Evolutionary conservation across 2,329 filamentous ascomycete genomes (phyloP).

Genomic region (Colletotrichum endophyticum): DNA sequence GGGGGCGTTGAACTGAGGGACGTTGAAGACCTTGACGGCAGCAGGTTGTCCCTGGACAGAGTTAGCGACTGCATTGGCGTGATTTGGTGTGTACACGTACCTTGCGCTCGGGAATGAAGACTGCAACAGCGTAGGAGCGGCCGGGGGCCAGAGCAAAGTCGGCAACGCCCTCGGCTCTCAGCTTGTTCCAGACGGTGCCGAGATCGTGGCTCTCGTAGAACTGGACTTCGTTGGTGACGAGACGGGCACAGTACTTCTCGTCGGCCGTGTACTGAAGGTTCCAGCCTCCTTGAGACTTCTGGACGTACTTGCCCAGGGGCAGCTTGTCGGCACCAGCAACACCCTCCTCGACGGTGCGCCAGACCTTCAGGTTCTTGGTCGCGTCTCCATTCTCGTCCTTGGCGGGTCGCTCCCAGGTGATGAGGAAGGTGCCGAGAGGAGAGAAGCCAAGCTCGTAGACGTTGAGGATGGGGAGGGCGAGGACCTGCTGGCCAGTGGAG

Average conservation of each 20-base stretch:
- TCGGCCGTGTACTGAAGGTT: slow-evolving; percentile 96
- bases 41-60: slow-evolving; percentile 82
- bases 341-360: slow-evolving; percentile 79
- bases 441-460: slow-evolving; percentile 97
- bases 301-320: slow-evolving; percentile 87
- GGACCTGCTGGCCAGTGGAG: slow-evolving; percentile 74
- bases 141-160: slow-evolving; percentile 92
- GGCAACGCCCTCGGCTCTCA: slow-evolving; percentile 86
- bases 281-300: slow-evolving; percentile 95
- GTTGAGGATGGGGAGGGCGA: slow-evolving; percentile 77
- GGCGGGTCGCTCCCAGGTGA: slow-evolving; percentile 92
- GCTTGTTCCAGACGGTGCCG: slow-evolving; percentile 90
- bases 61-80: slow-evolving; percentile 4
- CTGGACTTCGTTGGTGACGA: slow-evolving; percentile 96
- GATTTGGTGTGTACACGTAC: slow-evolving; percentile 47
- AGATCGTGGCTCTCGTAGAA: slow-evolving; percentile 92
- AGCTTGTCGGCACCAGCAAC: slow-evolving; percentile 68
- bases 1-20: slow-evolving; percentile 81
- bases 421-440: slow-evolving; percentile 87
- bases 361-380: slow-evolving; percentile 96
- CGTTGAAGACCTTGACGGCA: slow-evolving; percentile 90
- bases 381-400: slow-evolving; percentile 96
- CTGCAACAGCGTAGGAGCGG: slow-evolving; percentile 88
- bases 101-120: slow-evolving; percentile 96
- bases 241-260: slow-evolving; percentile 90